Evolutionary conservation across 371 early-diverging fungal species (phyloP), one percentile per base, ranked within the genome.

Genomic region (Smittium culicis): DNA sequence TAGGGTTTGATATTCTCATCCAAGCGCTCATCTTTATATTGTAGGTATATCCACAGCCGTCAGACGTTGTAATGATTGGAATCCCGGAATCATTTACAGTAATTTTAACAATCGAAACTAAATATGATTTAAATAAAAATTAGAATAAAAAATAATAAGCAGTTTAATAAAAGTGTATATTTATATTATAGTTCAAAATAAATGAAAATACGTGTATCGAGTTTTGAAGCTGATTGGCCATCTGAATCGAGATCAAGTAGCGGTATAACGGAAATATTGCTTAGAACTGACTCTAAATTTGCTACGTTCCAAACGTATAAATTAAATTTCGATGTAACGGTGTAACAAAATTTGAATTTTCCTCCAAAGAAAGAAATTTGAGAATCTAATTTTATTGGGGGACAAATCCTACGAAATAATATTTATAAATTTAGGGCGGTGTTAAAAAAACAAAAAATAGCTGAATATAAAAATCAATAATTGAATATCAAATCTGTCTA

Each of bases 1-100:
- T 17, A 11, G 65, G 65, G 35, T 64, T 54, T 2, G 35, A 34
- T 29, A 64, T 45, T 27, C 54, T 64, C 35, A 64, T 32, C 72
- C 24, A 61, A 59, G 65, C 65, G 61, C 56, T 71, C 86, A 92
- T 85, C 16, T 69, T 73, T 2, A 74, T 62, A 69, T 87, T 85
- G 71, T 88, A 93, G 1, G 82, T 77, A 73, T 81, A 93, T n/a
- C 85, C 83, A 59, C 88, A 84, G 2, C 86, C 84, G 32, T 82
- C 78, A 20, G 87, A 83, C 0, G 90, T 85, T 24, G 85, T 79
- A 2, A 94, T 67, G 1, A 91, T 66, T 0, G 91, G 90, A 11
- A 83, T 67, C 0, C 93, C 93, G 24, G 87, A 82, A 8, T 74
- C 71, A 17, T 82, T 77, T 2, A 90, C 75, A 14, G 81, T 76